Evolutionary conservation across 768 basidiomycete genomes (phyloP), one percentile per base, ranked within the genome.

Genomic region (Tricholoma bakamatsutake): DNA sequence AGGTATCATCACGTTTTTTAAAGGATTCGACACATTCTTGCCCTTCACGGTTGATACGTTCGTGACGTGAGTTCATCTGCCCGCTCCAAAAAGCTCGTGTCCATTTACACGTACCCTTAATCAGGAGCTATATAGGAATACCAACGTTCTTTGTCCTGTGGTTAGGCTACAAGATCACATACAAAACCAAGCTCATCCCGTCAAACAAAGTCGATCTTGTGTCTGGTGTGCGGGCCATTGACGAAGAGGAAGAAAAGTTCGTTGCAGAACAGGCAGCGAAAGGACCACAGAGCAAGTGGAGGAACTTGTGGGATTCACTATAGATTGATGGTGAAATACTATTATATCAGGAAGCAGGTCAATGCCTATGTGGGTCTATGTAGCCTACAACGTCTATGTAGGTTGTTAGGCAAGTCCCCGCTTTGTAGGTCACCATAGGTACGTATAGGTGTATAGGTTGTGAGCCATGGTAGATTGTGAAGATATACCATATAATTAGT

Each of bases 211-310:
- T 84, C 45, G 85, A 90, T 64, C 76, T 88, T 21, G 67, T 82
- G 37, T 79, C 79, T 8, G 84, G 83, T 15, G 73, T 83, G 59
- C 70, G 75, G 31, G 76, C 76, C 57, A 85, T 88, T 50, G 79
- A 87, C 59, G 82, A 84, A 45, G 85, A 84, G 62, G 84, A 88
- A 66, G 71, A 77, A 59, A 70, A 67, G 54, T 82, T 74, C 60
- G 57, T 80, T 56, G 74, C 69, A 24, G 70, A 75, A 52, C 73
- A 85, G 59, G 71, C 68, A 8, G 59, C 70, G 1, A 68, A 70
- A 60, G 76, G 75, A n/a, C 74, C 76, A 11, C 65, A 61, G 27
- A 66, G 63, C 30, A 50, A 64, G 15, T 39, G 66, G 6, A 52
- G 57, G 40, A 70, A 55, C 50, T 35, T 76, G 6, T 76, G 73